These are phyloP conservation scores for Ophiostoma piceae DNA, from an alignment of 2,329 filamentous ascomycete genomes.

Conservation along the genomic window DNA sequence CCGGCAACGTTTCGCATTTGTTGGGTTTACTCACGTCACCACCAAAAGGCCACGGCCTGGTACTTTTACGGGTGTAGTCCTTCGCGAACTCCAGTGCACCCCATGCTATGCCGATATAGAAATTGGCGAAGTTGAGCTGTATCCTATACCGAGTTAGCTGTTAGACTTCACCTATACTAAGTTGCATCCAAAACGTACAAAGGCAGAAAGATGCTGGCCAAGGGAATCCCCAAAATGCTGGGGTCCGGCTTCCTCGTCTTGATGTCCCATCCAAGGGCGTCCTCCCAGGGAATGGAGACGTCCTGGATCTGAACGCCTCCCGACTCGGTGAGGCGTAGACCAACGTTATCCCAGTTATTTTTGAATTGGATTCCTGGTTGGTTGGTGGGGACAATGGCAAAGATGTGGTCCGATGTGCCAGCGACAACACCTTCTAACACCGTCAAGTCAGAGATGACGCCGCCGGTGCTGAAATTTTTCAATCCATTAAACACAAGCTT, in stretches of 20 bases:
- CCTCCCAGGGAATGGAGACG: constrained; percentile 52
- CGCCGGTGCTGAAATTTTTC: constrained; percentile 64
- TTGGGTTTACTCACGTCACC: constrained; percentile 45
- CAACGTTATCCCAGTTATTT: constrained; percentile 62
- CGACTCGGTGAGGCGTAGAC: constrained; percentile 58
- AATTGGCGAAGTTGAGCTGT: constrained; percentile 61
- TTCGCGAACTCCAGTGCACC: constrained; percentile 52
- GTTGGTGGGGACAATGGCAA: constrained; percentile 53
- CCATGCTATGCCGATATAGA: constrained; percentile 59
- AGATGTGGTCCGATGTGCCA: constrained; percentile 56
- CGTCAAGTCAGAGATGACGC: constrained; percentile 60
- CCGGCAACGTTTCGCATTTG: too few species aligned
- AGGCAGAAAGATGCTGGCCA: constrained; percentile 54
- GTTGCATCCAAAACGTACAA: constrained; percentile 34
- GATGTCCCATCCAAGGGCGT: constrained; percentile 57
- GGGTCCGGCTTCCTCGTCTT: constrained; percentile 47
- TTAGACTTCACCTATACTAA: neutral
- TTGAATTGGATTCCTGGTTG: constrained; percentile 54
- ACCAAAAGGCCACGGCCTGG: constrained; percentile 59
- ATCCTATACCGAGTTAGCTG: constrained; percentile 35
- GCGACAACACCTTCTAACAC: constrained; percentile 60
- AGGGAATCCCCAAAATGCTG: constrained; percentile 48
- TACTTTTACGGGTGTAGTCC: constrained; percentile 52
- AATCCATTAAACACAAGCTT: constrained; percentile 55
- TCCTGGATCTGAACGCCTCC: constrained; percentile 57